These are phyloP conservation scores for Magnaporthiopsis rhizophila DNA, from an alignment of 2,329 filamentous ascomycete species.

Conservation along the genomic window DNA sequence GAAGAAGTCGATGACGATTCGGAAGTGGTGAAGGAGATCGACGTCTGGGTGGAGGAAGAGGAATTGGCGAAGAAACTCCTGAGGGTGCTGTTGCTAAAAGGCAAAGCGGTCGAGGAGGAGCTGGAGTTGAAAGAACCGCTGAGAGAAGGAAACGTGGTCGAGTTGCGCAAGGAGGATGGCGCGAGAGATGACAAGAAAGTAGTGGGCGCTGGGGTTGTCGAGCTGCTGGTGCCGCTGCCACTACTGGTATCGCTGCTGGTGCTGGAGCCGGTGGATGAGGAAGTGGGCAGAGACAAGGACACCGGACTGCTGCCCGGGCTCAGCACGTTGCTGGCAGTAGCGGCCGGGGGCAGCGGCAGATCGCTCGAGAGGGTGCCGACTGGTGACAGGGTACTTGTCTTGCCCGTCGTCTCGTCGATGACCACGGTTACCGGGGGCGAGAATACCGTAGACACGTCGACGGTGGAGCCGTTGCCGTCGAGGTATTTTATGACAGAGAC, in stretches of 20 bases:
- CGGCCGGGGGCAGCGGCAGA: constrained; percentile 12
- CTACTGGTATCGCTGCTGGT: constrained; percentile 8
- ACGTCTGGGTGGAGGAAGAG: constrained; percentile 12
- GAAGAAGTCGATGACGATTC: constrained; percentile 22
- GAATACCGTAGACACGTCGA: constrained; percentile 35
- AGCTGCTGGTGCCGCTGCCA: constrained; percentile 8
- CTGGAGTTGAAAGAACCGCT: constrained; percentile 9
- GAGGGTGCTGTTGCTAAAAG: constrained; percentile 19
- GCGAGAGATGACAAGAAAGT: constrained; percentile 17
- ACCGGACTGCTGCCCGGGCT: constrained; percentile 3
- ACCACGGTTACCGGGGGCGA: constrained; percentile 29
- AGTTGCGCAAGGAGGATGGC: constrained; percentile 14
- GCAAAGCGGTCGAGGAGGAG: constrained; percentile 9
- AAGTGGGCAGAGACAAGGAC: constrained; percentile 12
- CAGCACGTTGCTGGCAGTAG: not conserved
- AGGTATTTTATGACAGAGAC: constrained; percentile 46
- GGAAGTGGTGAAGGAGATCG: constrained; percentile 27
- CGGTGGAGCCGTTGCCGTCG: constrained; percentile 36
- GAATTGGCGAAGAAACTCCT: constrained; percentile 3
- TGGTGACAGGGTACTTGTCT: constrained; percentile 17
- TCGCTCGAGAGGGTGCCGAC: constrained; percentile 14
- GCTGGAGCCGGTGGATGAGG: constrained; percentile 11
- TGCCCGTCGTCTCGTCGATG: constrained; percentile 26
- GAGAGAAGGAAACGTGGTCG: constrained; percentile 7
- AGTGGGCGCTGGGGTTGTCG: constrained; percentile 9